Evolutionary conservation across 495 filamentous ascomycete species (phyloP), one percentile per base, ranked within the genome.

Genomic region (Usnea hakonensis): DNA sequence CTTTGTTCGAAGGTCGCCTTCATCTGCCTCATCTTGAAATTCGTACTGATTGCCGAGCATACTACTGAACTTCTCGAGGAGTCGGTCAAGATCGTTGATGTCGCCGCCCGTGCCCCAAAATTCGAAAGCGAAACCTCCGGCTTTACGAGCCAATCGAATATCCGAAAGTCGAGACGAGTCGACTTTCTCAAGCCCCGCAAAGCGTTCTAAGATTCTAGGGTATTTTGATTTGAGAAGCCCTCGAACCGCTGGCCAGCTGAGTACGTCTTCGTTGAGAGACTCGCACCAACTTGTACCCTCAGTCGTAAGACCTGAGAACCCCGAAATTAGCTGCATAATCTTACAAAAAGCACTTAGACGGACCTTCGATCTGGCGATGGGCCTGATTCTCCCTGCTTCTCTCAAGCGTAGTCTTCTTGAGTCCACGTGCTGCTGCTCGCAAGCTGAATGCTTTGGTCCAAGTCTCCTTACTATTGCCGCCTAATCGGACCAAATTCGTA

Each of bases 401-500:
- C 38, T 68, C 61, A 58, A 64, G 30, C 1, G 41, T 43, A 19
- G 61, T 55, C 33, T 55, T 55, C 52, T 61, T 67, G 43, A 63
- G 57, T 36, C 63, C 66, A 23, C 58, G 43, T 26, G 41, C 63
- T 46, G 71, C 33, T 19, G 57, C 53, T 2, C 52, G 65, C 3
- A 74, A 19, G 2, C 55, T 44, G 55, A 68, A 64, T 40, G 64
- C 44, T 10, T 63, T 57, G 33, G 64, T 65, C 62, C 64, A 73
- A 17, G 62, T 53, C 36, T 70, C 69, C 64, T 86, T 87, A 19
- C 83, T 86, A 26, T 74, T 77, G 21, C 77, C 77, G 4, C 86
- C 88, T 23, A 91, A 79, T 17, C 88, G 83, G 37, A 89, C 79
- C 36, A 91, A 74, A 26, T 82, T 76, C 0, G 66, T 70, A 9